Conservation (phyloP, 2,329 filamentous ascomycete species). For the Bipolaris victoriae region DNA sequence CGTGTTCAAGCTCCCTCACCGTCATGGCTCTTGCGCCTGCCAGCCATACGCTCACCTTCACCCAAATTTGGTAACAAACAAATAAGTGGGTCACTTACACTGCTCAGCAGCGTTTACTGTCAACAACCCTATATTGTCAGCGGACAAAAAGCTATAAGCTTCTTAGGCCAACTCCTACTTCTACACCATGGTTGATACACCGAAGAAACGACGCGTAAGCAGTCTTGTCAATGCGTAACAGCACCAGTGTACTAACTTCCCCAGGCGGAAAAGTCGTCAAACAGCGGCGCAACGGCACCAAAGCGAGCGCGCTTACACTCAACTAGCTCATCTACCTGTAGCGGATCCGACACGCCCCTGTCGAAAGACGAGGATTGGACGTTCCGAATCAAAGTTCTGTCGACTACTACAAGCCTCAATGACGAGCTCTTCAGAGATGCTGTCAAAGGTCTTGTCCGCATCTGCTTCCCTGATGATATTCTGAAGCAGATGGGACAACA, state of each 20-base stretch:
- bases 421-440: constrained; percentile 33
- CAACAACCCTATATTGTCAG: too few species aligned
- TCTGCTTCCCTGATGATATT: constrained; percentile 36
- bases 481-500: constrained; percentile 31
- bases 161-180: too few species aligned
- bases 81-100: too few species aligned
- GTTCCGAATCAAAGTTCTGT: constrained; percentile 34
- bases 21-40: too few species aligned
- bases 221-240: too few species aligned
- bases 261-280: constrained; percentile 5
- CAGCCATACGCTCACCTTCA: too few species aligned
- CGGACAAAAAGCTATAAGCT: too few species aligned
- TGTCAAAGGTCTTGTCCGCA: constrained; percentile 32
- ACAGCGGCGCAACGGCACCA: not conserved
- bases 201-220: constrained; percentile 16
- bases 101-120: too few species aligned
- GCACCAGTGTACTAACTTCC: not conserved
- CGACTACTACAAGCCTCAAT: constrained; percentile 7
- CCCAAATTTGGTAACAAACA: too few species aligned
- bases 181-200: constrained; percentile 6
- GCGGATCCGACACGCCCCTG: not conserved
- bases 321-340: not conserved
- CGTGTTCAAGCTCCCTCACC: too few species aligned
- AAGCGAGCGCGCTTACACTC: constrained; percentile 8
- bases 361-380: constrained; percentile 29